These are phyloP conservation scores for Gillenia trifoliata DNA, from an alignment of 306 rosid species.

Conservation along the genomic window DNA sequence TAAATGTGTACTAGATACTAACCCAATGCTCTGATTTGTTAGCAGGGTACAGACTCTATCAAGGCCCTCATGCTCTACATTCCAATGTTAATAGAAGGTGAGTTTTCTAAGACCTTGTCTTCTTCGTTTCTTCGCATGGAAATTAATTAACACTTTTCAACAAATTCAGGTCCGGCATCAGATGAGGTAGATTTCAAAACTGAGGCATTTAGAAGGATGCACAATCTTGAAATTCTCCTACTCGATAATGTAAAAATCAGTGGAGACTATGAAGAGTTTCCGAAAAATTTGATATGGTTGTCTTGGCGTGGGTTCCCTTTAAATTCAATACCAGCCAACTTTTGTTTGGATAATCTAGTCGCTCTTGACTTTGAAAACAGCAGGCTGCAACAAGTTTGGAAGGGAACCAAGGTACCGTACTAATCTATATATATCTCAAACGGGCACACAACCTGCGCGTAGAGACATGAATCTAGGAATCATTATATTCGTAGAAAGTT, in stretches of 20 bases:
- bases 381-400: neutral
- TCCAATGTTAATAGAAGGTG: neutral
- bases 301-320: constrained; percentile 12
- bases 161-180: neutral
- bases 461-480: neutral
- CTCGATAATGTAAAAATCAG: neutral
- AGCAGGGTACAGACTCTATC: neutral
- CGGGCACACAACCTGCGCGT: neutral
- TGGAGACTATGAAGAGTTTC: neutral
- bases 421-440: neutral
- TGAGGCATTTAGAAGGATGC: constrained; percentile 1
- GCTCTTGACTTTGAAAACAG: neutral
- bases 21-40: neutral
- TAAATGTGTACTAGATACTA: neutral
- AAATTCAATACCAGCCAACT: neutral
- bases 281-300: neutral
- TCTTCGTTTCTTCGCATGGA: neutral
- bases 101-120: neutral
- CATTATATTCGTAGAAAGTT: neutral
- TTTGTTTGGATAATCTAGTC: neutral
- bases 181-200: neutral
- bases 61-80: neutral
- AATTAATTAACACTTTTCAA: neutral
- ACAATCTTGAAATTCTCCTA: neutral
- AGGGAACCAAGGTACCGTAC: neutral